Conservation (phyloP, 768 basidiomycete genomes). For the Chalciporus pseudorubinellus region DNA sequence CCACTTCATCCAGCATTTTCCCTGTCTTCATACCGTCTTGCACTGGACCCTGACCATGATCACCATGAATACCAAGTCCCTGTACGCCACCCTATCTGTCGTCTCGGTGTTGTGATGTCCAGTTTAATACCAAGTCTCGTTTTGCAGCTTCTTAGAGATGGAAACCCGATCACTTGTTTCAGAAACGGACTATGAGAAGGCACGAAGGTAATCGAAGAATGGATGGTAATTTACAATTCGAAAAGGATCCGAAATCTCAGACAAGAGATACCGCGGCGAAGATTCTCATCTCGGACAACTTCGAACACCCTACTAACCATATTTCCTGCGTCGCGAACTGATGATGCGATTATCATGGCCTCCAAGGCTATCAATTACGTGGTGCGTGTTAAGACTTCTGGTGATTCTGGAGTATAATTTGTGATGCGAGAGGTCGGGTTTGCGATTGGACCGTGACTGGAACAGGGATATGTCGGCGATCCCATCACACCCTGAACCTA, state of each 20-base stretch:
- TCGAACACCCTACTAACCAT: conserved; percentile 5
- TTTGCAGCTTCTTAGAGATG: conserved; percentile 3
- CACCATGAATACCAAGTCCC: conserved; percentile 11
- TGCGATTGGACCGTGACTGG: background rate
- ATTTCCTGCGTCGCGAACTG: conserved; percentile 13
- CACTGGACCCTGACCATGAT: conserved; percentile 19
- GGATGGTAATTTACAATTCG: conserved; percentile 12
- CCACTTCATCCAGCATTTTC: background rate
- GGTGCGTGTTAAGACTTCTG: conserved; percentile 13
- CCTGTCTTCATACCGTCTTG: conserved; percentile 14
- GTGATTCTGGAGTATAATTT: conserved; percentile 11
- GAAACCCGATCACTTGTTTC: conserved; percentile 16
- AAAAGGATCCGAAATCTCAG: conserved; percentile 10
- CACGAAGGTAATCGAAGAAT: conserved; percentile 18
- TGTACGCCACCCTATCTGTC: conserved; percentile 5
- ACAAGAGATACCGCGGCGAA: conserved; percentile 31
- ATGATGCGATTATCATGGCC: conserved; percentile 17
- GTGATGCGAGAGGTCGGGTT: background rate
- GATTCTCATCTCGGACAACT: conserved; percentile 6
- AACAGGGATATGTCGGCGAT: conserved; percentile 14
- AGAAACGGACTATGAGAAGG: conserved; percentile 8
- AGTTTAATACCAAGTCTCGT: conserved; percentile 9
- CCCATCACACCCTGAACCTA: conserved; percentile 10
- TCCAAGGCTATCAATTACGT: conserved; percentile 26
- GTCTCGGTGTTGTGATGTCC: conserved; percentile 19